Evolutionary conservation across 106 monocot genomes (phyloP).

Genomic region (Gastrodia elata): DNA sequence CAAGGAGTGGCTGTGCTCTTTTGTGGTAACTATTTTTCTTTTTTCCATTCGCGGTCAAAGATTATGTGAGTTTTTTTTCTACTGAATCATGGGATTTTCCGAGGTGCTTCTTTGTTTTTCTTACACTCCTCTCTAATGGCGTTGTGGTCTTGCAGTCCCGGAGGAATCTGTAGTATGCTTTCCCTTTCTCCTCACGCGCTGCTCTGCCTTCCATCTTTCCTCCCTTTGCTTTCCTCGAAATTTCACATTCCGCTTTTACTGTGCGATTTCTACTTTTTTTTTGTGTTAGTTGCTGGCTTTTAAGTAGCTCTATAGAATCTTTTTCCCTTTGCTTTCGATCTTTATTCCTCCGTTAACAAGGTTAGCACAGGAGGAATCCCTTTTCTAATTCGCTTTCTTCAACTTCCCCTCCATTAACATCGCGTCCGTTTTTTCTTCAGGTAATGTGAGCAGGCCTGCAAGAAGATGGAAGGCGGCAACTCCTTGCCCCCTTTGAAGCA

Average conservation of each 20-base stretch:
- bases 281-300: conserved; percentile 2
- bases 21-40: not conserved
- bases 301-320: not conserved
- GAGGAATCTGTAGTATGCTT: conserved; percentile 3
- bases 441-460: not conserved
- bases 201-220: conserved; percentile 6
- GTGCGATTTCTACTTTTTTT: conserved; percentile 7
- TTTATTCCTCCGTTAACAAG: conserved; percentile 7
- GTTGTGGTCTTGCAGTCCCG: not conserved
- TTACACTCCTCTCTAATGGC: not conserved
- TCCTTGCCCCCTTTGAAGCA: conserved; percentile 9
- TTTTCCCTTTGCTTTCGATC: conserved; percentile 10
- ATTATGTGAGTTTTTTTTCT: not conserved
- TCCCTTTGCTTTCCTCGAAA: conserved; percentile 15
- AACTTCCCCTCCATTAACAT: not conserved
- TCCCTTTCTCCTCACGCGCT: conserved; percentile 13
- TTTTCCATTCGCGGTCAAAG: not conserved
- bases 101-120: not conserved
- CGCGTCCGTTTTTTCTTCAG: not conserved
- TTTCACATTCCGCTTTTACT: conserved; percentile 14
- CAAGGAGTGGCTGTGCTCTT: not conserved
- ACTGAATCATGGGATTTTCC: not conserved
- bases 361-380: conserved; percentile 9
- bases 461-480: not conserved
- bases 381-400: conserved; percentile 6